Base-by-base conservation (phyloP, 2,329 filamentous ascomycete genomes). In the Penicillium sp. region DNA sequence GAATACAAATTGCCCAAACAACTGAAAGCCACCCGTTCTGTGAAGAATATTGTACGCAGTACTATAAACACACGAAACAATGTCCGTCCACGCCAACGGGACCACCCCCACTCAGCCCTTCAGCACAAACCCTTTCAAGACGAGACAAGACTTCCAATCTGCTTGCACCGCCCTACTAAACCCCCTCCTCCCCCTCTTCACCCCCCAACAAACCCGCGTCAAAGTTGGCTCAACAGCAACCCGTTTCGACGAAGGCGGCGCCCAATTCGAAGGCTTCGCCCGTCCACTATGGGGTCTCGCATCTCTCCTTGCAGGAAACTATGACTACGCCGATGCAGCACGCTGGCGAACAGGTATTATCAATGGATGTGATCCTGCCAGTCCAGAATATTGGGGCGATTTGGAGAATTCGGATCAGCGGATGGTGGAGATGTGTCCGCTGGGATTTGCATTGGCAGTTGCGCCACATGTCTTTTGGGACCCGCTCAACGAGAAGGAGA, bases 371-470 rank as follows among this genome's bases (percentile, higher is more conserved):
- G 85, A 93, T 65, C 89, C 89, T 0, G 79, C 85, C 45, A 84
- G 78, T 56, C 80, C 84, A 0, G 90, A 92, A 73, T 93, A 87
- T 67, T 93, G 90, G 90, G 90, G 89, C 0, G 86, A 84, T 55
- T 88, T 90, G 61, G 82, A 86, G 62, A 89, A 92, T 68, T 86
- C 88, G 56, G 90, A 93, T 68, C 90, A 93, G 78, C 80, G 90
- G 26, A 93, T 93, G 90, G 90, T 93, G 2, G 90, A 93, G 71
- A 90, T 91, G 82, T 92, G 89, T 68, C 89, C 90, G 1, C 81
- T 93, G 57, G 90, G 90, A 0, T 93, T 86, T 66, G 85, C 89
- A 1, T 78, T 93, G 52, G 89, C 88, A 31, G 87, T 91, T 52
- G 88, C 87, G 33, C 79, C 81, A 27, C 75, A 71, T 78, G 81